phyloP scores from a whole-genome alignment of 1,284 basidiomycete genomes.

The Lignosus rhinocerotis region DNA sequence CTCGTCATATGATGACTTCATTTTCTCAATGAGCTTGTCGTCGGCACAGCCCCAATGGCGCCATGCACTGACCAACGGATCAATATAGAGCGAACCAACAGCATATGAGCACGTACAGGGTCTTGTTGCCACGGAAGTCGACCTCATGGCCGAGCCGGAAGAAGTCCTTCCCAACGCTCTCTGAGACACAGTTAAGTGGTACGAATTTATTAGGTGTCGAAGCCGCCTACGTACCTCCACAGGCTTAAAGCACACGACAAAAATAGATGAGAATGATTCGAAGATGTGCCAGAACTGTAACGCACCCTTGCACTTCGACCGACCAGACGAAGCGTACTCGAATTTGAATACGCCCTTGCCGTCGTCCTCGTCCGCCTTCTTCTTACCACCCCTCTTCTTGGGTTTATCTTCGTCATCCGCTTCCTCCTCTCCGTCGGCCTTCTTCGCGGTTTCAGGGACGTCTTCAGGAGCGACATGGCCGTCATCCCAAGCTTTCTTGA shows the following conservation, averaged over 20 bases:
- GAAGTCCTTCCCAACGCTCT: conserved; percentile 66
- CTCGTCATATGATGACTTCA: conserved; percentile 62
- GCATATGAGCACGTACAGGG: conserved; percentile 53
- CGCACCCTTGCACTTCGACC: conserved; percentile 35
- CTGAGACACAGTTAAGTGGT: conserved; percentile 17
- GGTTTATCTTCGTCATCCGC: conserved; percentile 49
- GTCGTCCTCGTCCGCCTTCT: conserved; percentile 27
- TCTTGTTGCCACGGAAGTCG: conserved; percentile 71
- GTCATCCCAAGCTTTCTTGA: conserved; percentile 69
- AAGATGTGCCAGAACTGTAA: background rate
- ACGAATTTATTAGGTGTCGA: background rate
- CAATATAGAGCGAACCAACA: conserved; percentile 15
- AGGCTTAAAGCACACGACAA: conserved; percentile 34
- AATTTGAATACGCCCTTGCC: conserved; percentile 32
- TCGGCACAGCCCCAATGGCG: conserved; percentile 84
- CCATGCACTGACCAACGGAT: conserved; percentile 51
- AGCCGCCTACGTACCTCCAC: conserved; percentile 49
- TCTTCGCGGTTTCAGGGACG: conserved; percentile 70
- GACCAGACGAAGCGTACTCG: conserved; percentile 31
- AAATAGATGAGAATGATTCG: background rate
- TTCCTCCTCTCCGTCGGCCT: conserved; percentile 48
- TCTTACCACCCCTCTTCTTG: conserved; percentile 30
- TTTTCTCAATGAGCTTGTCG: conserved; percentile 60
- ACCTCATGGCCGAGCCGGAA: conserved; percentile 76
- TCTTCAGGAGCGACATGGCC: conserved; percentile 80